Evolutionary conservation across 2,329 filamentous ascomycete genomes (phyloP).

Genomic region (Dothideomycetidae sp.): DNA sequence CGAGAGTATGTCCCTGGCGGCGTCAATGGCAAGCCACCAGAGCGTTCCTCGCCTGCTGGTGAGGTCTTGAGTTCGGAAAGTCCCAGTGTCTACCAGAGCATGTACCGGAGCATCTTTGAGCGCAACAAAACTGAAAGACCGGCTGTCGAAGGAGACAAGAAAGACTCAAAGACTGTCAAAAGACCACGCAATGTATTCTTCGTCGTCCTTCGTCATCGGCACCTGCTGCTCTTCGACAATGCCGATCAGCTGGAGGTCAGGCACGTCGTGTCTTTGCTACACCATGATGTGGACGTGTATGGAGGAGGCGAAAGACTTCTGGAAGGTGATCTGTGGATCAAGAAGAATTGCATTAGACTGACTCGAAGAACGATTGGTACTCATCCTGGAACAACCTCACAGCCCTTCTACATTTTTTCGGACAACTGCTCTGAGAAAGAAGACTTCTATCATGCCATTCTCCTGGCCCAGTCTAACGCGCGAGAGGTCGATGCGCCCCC

Average conservation of each 20-base stretch:
- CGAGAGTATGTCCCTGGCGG: conserved; percentile 84
- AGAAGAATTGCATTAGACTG: conserved; percentile 76
- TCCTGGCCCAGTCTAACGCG: conserved; percentile 67
- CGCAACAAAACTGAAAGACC: conserved; percentile 46
- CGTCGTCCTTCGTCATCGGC: conserved; percentile 79
- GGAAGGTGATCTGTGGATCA: conserved; percentile 91
- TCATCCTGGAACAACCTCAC: conserved; percentile 46
- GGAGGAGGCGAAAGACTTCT: conserved; percentile 54
- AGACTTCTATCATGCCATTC: conserved; percentile 89
- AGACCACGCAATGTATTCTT: conserved; percentile 81
- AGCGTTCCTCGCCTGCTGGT: conserved; percentile 67
- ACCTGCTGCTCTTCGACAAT: conserved; percentile 95
- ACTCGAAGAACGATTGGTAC: conserved; percentile 46
- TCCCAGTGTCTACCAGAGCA: conserved; percentile 91
- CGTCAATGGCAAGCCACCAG: conserved; percentile 83
- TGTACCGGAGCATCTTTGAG: conserved; percentile 95
- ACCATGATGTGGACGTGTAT: conserved; percentile 75
- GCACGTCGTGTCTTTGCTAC: conserved; percentile 83
- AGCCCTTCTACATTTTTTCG: conserved; percentile 86
- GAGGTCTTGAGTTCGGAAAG: conserved; percentile 54
- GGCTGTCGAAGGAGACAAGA: conserved; percentile 39
- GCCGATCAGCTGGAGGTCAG: conserved; percentile 89
- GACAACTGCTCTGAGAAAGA: conserved; percentile 95
- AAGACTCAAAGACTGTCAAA: conserved; percentile 34
- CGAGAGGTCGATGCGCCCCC: conserved; percentile 47